Percentiles rank a stretch among this genome's conserved stretches.
Evolutionary conservation across 129 eudicot genomes (phyloP).

Genomic region (Saposhnikovia divaricata): DNA sequence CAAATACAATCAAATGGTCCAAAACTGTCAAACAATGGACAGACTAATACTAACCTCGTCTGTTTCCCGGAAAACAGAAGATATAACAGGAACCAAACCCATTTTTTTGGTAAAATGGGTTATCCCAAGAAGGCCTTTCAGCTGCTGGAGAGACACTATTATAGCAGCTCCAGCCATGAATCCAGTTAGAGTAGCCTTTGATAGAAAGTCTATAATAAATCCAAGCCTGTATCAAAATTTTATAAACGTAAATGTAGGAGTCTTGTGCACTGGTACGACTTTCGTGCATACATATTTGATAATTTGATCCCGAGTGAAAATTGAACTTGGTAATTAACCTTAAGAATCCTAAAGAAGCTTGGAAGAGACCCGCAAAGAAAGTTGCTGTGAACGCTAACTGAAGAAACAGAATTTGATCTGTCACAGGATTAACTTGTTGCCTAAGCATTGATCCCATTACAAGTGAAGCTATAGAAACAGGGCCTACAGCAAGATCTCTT

Average conservation of each 20-base stretch:
- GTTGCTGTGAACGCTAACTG: slow-evolving; percentile 73
- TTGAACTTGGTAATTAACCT: slow-evolving; percentile 24
- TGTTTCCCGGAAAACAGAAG: slow-evolving; percentile 60
- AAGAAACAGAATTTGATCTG: slow-evolving; percentile 62
- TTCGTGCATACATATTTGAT: background rate
- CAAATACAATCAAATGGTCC: background rate
- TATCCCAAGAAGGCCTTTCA: slow-evolving; percentile 84
- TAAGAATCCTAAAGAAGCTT: slow-evolving; percentile 67
- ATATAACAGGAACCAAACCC: slow-evolving; percentile 77
- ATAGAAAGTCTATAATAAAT: slow-evolving; percentile 84
- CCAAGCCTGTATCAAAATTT: slow-evolving; percentile 56
- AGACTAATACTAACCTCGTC: slow-evolving; percentile 44
- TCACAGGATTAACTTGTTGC: slow-evolving; percentile 55
- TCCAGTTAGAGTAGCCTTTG: slow-evolving; percentile 86
- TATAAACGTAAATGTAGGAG: background rate
- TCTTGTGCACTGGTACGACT: background rate
- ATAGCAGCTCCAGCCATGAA: slow-evolving; percentile 99
- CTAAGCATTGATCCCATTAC: slow-evolving; percentile 82
- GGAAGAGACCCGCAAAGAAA: slow-evolving; percentile 83
- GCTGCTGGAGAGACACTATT: slow-evolving; percentile 95
- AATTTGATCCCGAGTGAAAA: background rate
- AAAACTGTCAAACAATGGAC: background rate
- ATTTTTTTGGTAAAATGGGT: slow-evolving; percentile 77
- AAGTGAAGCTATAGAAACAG: slow-evolving; percentile 81
- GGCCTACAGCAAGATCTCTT: slow-evolving; percentile 90